A percentile compares a stretch with the other conserved stretches of the same genome.
Evolutionary conservation across 2,329 filamentous ascomycete species (phyloP).

Genomic region (Blastomyces percursus): DNA sequence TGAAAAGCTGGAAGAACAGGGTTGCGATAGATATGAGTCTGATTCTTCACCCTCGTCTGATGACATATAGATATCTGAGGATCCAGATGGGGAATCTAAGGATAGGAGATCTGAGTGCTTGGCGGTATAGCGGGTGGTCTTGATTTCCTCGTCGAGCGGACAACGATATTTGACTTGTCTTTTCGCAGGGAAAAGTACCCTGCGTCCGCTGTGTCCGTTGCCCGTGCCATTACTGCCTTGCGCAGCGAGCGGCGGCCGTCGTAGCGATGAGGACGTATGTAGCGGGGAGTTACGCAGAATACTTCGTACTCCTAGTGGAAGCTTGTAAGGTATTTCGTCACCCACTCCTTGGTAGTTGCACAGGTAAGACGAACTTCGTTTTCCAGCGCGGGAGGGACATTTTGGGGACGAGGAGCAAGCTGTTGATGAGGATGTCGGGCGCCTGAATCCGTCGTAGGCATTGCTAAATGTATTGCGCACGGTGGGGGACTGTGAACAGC

Average conservation of each 20-base stretch:
- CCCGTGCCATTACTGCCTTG: constrained; percentile 23
- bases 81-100: constrained; percentile 13
- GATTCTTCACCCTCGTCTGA: constrained; percentile 14
- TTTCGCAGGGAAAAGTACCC: constrained; percentile 42
- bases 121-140: constrained; percentile 44
- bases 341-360: not conserved
- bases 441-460: constrained; percentile 40
- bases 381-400: constrained; percentile 17
- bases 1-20: constrained; percentile 22
- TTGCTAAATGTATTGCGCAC: constrained; percentile 52
- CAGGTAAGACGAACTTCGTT: not conserved
- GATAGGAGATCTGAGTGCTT: constrained; percentile 45
- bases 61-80: constrained; percentile 18
- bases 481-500: constrained; percentile 44
- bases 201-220: constrained; percentile 28
- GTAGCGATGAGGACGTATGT: constrained; percentile 20
- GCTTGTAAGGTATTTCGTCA: constrained; percentile 28
- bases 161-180: constrained; percentile 49
- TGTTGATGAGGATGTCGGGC: constrained; percentile 27
- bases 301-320: constrained; percentile 35
- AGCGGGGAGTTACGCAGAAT: constrained; percentile 40
- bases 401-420: constrained; percentile 19
- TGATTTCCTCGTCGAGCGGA: constrained; percentile 49
- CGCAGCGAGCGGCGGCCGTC: constrained; percentile 33
- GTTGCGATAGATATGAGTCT: constrained; percentile 19